Conservation (phyloP, 768 basidiomycete genomes). For the Naganishia vishniacii region DNA sequence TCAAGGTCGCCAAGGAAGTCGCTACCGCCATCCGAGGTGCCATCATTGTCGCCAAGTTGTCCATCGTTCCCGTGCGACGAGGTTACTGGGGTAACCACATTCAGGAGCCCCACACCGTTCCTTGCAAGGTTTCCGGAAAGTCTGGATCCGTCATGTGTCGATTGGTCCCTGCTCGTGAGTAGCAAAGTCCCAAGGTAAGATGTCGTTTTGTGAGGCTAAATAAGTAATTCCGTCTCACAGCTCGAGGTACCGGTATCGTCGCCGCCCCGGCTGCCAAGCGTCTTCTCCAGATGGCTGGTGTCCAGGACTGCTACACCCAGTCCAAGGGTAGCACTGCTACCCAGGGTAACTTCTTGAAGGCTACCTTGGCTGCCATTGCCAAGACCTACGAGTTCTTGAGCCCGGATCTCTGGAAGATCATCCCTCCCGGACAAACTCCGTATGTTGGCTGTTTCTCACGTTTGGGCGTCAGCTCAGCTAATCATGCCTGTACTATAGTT, state of each 20-base stretch:
- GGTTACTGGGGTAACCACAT: conserved; percentile 99
- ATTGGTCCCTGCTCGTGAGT: conserved; percentile 77
- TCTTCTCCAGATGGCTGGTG: conserved; percentile 92
- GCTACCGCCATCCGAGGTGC: conserved; percentile 99
- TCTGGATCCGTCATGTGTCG: conserved; percentile 99
- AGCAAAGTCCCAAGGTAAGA: not conserved
- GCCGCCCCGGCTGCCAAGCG: conserved; percentile 97
- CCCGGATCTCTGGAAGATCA: conserved; percentile 95
- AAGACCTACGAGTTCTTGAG: conserved; percentile 98
- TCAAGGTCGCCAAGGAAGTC: conserved; percentile 99
- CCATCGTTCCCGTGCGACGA: conserved; percentile 93
- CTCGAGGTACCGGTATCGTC: conserved; percentile 98
- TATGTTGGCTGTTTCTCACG: too few species aligned
- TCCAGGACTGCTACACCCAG: conserved; percentile 96
- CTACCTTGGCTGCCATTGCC: conserved; percentile 87
- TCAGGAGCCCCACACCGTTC: conserved; percentile 97
- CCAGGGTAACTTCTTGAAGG: conserved; percentile 70
- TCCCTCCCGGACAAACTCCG: conserved; percentile 54
- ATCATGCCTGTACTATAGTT: conserved; percentile 41
- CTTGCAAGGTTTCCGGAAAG: conserved; percentile 97
- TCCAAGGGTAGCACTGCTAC: conserved; percentile 97
- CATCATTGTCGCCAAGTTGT: conserved; percentile 97
- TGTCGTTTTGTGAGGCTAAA: not conserved
- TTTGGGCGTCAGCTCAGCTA: too few species aligned
- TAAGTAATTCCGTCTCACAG: conserved; percentile 19